These are phyloP conservation scores for Neocatenulostroma microsporum DNA, from an alignment of 2,329 filamentous ascomycete species.

Conservation along the genomic window DNA sequence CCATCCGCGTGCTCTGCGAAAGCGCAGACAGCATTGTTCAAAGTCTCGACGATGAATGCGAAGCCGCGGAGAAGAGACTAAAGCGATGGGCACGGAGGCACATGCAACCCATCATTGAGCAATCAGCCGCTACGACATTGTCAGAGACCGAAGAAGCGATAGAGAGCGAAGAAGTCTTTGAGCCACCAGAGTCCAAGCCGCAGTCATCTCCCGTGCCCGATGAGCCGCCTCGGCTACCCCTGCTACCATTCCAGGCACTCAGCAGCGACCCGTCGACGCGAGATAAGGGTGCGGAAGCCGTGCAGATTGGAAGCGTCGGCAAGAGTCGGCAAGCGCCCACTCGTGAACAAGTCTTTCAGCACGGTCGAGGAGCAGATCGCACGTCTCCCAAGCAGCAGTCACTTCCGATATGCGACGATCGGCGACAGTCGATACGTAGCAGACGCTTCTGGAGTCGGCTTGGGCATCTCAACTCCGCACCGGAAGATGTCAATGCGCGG, in stretches of 20 bases:
- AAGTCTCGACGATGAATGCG: not conserved
- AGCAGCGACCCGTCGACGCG: too few relatives aligned
- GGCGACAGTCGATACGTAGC: conserved; percentile 12
- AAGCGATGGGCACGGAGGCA: not conserved
- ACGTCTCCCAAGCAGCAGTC: conserved; percentile 11
- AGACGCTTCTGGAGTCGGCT: not conserved
- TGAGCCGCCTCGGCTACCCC: conserved; percentile 1
- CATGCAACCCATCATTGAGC: not conserved
- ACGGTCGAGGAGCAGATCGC: conserved; percentile 14
- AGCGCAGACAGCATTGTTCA: conserved; percentile 4
- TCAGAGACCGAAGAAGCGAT: too few relatives aligned
- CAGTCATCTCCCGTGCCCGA: not conserved
- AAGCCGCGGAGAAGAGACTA: not conserved
- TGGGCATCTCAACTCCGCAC: not conserved
- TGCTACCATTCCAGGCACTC: conserved; percentile 2
- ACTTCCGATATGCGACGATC: conserved; percentile 11
- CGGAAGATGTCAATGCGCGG: not conserved
- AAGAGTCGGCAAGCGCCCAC: not conserved
- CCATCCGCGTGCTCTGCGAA: not conserved
- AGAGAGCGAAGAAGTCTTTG: not conserved
- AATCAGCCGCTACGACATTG: too few relatives aligned
- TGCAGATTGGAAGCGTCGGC: not conserved
- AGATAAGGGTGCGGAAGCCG: too few relatives aligned
- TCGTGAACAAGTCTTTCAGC: conserved; percentile 15
- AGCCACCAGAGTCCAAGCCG: not conserved